Base-by-base conservation (phyloP, 768 basidiomycete species). In the Chalciporus pseudorubinellus region DNA sequence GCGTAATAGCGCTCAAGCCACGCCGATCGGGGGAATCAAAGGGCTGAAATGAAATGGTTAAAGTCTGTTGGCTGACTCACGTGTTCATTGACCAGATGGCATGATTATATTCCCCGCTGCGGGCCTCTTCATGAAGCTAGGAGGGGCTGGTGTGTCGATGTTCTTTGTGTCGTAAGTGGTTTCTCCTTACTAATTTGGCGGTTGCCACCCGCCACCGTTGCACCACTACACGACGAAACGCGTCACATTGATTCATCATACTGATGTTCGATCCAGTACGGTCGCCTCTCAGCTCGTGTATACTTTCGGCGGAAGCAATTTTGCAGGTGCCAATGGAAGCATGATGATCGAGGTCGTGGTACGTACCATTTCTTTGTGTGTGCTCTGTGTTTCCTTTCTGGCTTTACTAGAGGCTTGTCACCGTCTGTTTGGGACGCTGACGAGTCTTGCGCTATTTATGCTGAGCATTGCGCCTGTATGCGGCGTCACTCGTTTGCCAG, bases 281-380 rank as follows among this genome's bases (percentile, higher is more conserved):
- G 73, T 92, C 45, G 66, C 95, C 31, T 75, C 93, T 0, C 95
- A 98, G 64, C 71, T 97, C 20, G 80, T 87, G 0, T 98, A 92
- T 68, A 86, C 89, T 1, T 68, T 85, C 9, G 95, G 93, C 5
- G 95, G 90, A 4, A 93, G 89, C 58, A 85, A 84, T 20, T 97
- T 99, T 67, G 84, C 84, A 9, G 91, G 90, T 44, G 92, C 87
- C 2, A 94, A 92, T 69, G 92, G 90, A 6, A 92, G 89, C 56
- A 93, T 95, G 93, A 97, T 98, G 93, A 98, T 99, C 55, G 95
- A 98, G 71, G 92, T 95, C 11, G 94, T 98, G 58, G 89, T 92
- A 66, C 39, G 86, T 79, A 44, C 46, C 45, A 33, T 38, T 22
- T 44, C 49, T 50, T 43, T 18, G 10, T n/a, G 21, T 41, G 7